Base-by-base conservation (phyloP, 352 stramenopile species). In the Phytophthora ohioensis region DNA sequence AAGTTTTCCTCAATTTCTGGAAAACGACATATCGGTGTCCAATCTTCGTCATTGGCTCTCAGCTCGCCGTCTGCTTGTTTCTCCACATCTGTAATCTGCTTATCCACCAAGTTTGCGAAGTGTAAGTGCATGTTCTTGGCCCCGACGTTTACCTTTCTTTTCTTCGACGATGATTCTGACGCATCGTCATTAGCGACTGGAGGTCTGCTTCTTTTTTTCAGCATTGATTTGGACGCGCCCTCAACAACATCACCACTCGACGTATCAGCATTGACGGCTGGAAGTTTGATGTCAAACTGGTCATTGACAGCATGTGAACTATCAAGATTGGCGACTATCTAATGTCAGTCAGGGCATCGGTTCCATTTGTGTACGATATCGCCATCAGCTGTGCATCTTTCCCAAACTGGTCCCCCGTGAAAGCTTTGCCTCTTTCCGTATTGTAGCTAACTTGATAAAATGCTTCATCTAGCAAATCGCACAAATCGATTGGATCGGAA, bases 291-390 rank as follows among this genome's bases (percentile, higher is more conserved):
- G 17, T 11, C 0, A 7, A 1, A 21, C 17, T 21, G 17, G 17
- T 21, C 17, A 21, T 21, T 21, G 17, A 21, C 17, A 21, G 17
- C 17, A 21, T 1, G 17, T 21, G 17, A 21, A 21, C 17, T 21
- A 21, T 21, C 17, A 21, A 21, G 17, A 21, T 21, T 21, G 17
- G 17, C 17, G 17, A 21, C 17, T 21, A 21, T n/a, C n/a, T n/a
- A n/a, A n/a, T n/a, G 17, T 21, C 17, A n/a, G n/a, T 21, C 17
- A 21, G 17, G 1, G 17, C 17, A 21, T 21, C 17, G 17, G 17
- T 21, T 21, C 34, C 32, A 46, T 61, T 49, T 31, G 49, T 27
- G 41, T 43, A 61, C 9, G 62, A 69, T 43, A 69, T 62, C n/a
- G 52, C 53, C 45, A 63, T 63, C 4, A 57, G 9, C 52, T 69